Conservation (phyloP, 139 green algal species). For the Chlamydomonas applanata region DNA sequence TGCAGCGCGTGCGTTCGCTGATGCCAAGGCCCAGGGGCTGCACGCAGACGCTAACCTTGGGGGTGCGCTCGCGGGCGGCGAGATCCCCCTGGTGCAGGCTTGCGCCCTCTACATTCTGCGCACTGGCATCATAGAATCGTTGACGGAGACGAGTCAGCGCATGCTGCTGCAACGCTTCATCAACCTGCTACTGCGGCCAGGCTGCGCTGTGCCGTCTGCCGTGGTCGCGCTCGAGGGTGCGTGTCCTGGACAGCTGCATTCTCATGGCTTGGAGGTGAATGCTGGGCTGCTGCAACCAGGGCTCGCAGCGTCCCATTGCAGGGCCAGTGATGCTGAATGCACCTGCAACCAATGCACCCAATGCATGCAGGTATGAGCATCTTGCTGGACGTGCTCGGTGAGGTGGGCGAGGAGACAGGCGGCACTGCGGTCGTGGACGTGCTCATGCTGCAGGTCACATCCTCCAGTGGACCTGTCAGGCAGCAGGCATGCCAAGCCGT, state of each 20-base stretch:
- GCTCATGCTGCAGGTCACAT: constrained; percentile 33
- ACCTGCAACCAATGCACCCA: too few relatives aligned
- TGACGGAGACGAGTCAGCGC: constrained; percentile 71
- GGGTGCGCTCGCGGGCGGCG: constrained; percentile 20
- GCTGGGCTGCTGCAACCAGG: too few relatives aligned
- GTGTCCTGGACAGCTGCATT: neutral
- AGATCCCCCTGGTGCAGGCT: constrained; percentile 53
- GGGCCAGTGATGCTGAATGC: too few relatives aligned
- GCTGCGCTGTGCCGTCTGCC: constrained; percentile 41
- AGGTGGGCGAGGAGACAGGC: constrained; percentile 50
- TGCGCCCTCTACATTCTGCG: constrained; percentile 79
- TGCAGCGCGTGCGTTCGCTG: neutral
- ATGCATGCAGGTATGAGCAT: constrained; percentile 49
- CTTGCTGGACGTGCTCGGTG: constrained; percentile 77
- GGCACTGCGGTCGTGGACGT: constrained; percentile 47
- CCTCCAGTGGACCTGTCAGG: constrained; percentile 20
- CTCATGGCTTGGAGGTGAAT: too few relatives aligned
- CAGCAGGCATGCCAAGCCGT: constrained; percentile 63
- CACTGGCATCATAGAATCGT: constrained; percentile 62
- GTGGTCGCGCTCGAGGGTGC: constrained; percentile 62
- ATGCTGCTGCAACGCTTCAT: constrained; percentile 61
- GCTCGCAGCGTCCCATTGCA: too few relatives aligned
- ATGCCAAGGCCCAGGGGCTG: neutral
- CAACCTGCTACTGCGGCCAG: constrained; percentile 1
- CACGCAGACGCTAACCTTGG: constrained; percentile 7